Evolutionary conservation across 2,329 filamentous ascomycete species (phyloP).

Genomic region (Penicillium sp.): DNA sequence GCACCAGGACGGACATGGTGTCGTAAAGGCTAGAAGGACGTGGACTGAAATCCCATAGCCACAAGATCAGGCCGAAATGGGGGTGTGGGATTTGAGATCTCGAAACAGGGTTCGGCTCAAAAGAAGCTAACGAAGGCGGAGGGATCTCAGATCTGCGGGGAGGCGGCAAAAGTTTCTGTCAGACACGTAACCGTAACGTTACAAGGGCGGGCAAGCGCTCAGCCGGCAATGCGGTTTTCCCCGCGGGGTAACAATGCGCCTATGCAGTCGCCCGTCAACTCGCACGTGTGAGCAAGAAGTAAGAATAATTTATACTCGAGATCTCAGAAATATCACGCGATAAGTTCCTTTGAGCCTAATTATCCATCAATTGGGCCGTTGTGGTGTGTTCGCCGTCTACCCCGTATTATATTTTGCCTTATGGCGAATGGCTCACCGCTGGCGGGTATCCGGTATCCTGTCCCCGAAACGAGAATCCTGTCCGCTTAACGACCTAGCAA

Average conservation of each 20-base stretch:
- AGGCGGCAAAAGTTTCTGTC: neutral
- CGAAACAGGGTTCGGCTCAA: neutral
- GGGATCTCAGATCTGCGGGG: neutral
- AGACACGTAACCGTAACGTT: neutral
- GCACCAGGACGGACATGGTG: conserved; percentile 35
- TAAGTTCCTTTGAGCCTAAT: neutral
- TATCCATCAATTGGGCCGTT: neutral
- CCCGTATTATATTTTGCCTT: conserved; percentile 18
- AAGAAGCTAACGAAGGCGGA: neutral
- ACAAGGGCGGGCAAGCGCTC: conserved; percentile 15
- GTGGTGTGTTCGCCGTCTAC: neutral
- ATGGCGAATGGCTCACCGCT: conserved; percentile 19
- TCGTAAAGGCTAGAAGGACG: neutral
- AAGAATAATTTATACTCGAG: neutral
- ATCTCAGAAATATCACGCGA: neutral
- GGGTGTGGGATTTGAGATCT: neutral
- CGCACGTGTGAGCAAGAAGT: neutral
- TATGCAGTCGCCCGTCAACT: neutral
- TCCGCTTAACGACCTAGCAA: neutral
- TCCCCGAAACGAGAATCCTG: conserved; percentile 16
- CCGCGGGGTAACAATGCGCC: conserved; percentile 15
- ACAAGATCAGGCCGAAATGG: conserved; percentile 1
- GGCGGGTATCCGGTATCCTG: conserved; percentile 11
- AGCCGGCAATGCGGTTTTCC: conserved; percentile 18
- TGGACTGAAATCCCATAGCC: conserved; percentile 11